Evolutionary conservation across 1,284 basidiomycete species (phyloP), one percentile per base, ranked within the genome.

Genomic region (Fereydounia khargensis): DNA sequence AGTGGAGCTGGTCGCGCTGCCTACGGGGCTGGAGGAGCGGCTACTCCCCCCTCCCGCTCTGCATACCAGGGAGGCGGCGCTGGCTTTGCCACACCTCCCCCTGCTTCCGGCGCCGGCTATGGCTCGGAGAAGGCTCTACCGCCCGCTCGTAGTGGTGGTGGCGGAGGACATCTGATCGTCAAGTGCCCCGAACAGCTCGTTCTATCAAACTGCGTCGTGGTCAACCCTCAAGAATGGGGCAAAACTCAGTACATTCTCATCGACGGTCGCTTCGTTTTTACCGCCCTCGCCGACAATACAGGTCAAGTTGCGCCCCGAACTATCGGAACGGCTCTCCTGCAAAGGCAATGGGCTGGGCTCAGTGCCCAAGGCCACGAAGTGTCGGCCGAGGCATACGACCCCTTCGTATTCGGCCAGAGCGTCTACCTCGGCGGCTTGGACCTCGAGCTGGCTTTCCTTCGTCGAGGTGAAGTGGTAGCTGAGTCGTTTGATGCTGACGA

Each of bases 401-500:
- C 72, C 1, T 52, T 54, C 30, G 51, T 55, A 4, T 46, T 58
- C 14, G 70, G 71, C 21, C 47, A 53, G 36, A 68, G 54, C 39
- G 47, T 73, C 35, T 72, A 70, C 38, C 59, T 74, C 17, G 66
- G 66, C 34, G 57, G 65, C 21, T 45, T 73, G 23, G 72, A 73
- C 28, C 39, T 73, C 17, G 72, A 75, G 52, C 43, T 74, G 18
- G 52, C 51, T 22, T 73, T 68, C 47, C 35, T 75, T 10, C 43
- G 55, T 24, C 53, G 53, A 21, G 67, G 61, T 6, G 64, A 62
- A 20, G 47, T 60, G 14, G 52, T 51, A 14, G 33, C 48, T 2
- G 64, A 68, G 30, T 35, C 55, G 3, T 74, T 68, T 38, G 86
- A 87, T 42, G 84, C 85, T 9, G 92, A 95, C 59, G 89, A 96